Conservation (phyloP, 2,329 filamentous ascomycete species). For the Myriosclerotinia curreyana region DNA sequence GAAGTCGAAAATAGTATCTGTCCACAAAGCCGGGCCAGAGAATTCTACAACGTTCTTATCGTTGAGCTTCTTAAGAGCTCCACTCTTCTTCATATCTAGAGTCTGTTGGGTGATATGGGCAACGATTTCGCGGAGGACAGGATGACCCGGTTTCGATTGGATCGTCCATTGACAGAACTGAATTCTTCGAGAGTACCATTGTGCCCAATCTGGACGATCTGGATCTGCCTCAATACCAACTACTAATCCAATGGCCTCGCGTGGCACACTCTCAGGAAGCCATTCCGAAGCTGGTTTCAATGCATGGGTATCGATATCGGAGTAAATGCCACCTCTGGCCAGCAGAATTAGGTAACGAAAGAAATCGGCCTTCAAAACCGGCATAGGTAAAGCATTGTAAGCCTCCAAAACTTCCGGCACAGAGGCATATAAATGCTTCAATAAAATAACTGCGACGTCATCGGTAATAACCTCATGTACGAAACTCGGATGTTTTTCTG, state of each 20-base stretch:
- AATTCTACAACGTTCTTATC: constrained; percentile 83
- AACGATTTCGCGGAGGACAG: constrained; percentile 83
- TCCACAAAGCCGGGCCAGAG: constrained; percentile 93
- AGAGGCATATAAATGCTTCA: constrained; percentile 82
- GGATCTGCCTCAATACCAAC: constrained; percentile 96
- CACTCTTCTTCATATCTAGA: constrained; percentile 66
- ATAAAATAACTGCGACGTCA: constrained; percentile 73
- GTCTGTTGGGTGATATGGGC: constrained; percentile 81
- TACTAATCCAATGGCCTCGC: constrained; percentile 76
- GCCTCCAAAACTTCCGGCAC: constrained; percentile 76
- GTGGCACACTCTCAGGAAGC: constrained; percentile 76
- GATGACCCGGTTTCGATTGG: constrained; percentile 90
- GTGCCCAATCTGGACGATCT: constrained; percentile 83
- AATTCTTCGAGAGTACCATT: constrained; percentile 95
- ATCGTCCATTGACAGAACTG: constrained; percentile 99
- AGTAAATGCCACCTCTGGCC: constrained; percentile 78
- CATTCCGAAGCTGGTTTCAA: constrained; percentile 81
- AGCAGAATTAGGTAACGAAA: constrained; percentile 70
- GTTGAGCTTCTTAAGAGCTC: constrained; percentile 56
- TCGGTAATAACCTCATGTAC: constrained; percentile 98
- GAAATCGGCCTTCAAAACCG: constrained; percentile 74
- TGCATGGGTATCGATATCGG: constrained; percentile 87
- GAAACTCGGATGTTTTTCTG: constrained; percentile 80
- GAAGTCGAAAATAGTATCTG: constrained; percentile 85
- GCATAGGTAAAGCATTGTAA: constrained; percentile 68